Evolutionary conservation across 2,329 filamentous ascomycete species (phyloP).

Genomic region (Alternaria angustiovoidea): DNA sequence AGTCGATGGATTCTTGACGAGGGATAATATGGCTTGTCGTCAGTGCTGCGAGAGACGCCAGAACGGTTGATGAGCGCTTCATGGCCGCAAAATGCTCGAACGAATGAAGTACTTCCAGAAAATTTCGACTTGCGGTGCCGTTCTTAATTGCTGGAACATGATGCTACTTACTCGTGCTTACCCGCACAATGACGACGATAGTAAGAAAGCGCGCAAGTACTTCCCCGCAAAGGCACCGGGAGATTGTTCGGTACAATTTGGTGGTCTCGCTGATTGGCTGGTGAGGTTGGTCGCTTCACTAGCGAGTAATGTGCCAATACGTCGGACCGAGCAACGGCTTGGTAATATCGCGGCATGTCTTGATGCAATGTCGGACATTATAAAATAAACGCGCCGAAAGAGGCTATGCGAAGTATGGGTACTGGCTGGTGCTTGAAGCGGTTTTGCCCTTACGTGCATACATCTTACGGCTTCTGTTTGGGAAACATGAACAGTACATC

Average conservation of each 20-base stretch:
- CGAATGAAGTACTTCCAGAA: background rate
- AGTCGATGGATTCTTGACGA: conserved; percentile 21
- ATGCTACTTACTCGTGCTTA: background rate
- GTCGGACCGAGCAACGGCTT: conserved; percentile 4
- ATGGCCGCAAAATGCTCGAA: background rate
- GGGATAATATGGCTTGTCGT: conserved; percentile 13
- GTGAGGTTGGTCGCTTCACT: background rate
- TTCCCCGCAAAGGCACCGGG: conserved; percentile 12
- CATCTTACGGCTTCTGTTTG: background rate
- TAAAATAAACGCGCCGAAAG: background rate
- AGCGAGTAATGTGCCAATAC: conserved; percentile 5
- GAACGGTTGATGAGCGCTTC: conserved; percentile 8
- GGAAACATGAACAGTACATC: conserved; percentile 45
- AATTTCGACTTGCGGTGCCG: background rate
- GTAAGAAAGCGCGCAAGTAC: conserved; percentile 1
- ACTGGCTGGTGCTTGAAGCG: background rate
- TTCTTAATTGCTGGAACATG: conserved; percentile 6
- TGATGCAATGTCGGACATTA: background rate
- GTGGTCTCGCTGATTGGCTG: background rate
- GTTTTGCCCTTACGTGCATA: background rate
- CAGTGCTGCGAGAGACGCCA: conserved; percentile 8
- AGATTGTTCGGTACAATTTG: background rate
- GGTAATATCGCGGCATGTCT: background rate
- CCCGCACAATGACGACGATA: conserved; percentile 11
- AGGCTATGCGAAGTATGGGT: background rate